Evolutionary conservation across 2,329 filamentous ascomycete genomes (phyloP).

Genomic region (Aspergillus brunneoviolaceus): DNA sequence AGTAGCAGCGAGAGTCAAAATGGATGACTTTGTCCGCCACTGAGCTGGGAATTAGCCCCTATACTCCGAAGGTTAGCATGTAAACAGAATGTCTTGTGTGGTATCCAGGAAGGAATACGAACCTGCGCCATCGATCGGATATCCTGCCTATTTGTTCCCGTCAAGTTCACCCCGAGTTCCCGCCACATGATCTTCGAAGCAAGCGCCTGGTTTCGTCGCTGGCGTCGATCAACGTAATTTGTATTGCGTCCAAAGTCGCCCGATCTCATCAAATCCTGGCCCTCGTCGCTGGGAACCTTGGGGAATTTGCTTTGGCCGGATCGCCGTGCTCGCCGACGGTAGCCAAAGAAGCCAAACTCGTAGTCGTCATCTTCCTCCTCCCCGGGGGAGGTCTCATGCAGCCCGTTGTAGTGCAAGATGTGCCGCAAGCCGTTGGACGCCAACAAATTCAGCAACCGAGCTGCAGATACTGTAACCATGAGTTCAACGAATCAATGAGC

Average conservation of each 20-base stretch:
- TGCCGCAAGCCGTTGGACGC: slow-evolving; percentile 54
- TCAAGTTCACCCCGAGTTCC: slow-evolving; percentile 70
- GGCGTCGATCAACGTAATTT: slow-evolving; percentile 49
- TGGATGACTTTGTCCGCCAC: slow-evolving; percentile 84
- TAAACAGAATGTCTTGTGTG: too few relatives aligned
- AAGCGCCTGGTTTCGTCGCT: slow-evolving; percentile 61
- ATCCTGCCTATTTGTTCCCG: slow-evolving; percentile 58
- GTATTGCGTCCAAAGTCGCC: slow-evolving; percentile 75
- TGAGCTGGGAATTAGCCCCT: slow-evolving; percentile 75
- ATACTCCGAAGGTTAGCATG: slow-evolving; percentile 12
- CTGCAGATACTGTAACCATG: slow-evolving; percentile 30
- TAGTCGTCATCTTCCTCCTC: slow-evolving; percentile 35
- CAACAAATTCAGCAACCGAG: slow-evolving; percentile 56
- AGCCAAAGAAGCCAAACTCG: slow-evolving; percentile 36
- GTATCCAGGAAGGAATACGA: slow-evolving; percentile 19
- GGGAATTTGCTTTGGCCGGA: slow-evolving; percentile 61
- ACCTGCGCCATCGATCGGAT: slow-evolving; percentile 70
- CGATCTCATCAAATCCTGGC: slow-evolving; percentile 74
- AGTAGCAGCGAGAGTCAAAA: slow-evolving; percentile 83
- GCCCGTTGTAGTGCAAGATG: slow-evolving; percentile 46
- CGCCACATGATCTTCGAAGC: slow-evolving; percentile 73
- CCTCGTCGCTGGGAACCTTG: slow-evolving; percentile 78
- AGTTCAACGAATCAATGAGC: neutral
- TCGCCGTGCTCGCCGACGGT: slow-evolving; percentile 49
- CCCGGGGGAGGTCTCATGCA: slow-evolving; percentile 21